phyloP scores from a whole-genome alignment of 2,329 filamentous ascomycete species.

The Aspergillus aculeatinus region DNA sequence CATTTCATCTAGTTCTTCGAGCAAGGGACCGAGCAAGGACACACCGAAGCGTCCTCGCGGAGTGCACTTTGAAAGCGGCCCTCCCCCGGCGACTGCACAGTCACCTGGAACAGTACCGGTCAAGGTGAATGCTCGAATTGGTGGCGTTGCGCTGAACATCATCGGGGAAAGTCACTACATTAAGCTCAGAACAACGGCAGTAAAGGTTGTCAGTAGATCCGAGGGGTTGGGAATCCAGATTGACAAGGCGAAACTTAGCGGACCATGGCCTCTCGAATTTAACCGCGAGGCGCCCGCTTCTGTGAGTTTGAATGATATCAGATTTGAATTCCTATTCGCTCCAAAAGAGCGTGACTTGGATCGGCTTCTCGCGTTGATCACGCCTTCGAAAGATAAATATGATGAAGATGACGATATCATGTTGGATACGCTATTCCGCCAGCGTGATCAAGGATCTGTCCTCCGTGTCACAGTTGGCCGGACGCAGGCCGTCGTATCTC shows the following conservation, averaged over 20 bases:
- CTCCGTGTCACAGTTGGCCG: conserved; percentile 68
- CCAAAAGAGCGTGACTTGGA: conserved; percentile 81
- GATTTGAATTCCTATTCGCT: conserved; percentile 68
- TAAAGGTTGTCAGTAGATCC: conserved; percentile 76
- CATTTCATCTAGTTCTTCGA: conserved; percentile 69
- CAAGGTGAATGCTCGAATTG: conserved; percentile 75
- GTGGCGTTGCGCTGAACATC: conserved; percentile 73
- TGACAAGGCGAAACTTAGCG: conserved; percentile 70
- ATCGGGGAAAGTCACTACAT: conserved; percentile 74
- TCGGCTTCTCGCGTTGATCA: conserved; percentile 78
- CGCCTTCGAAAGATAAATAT: conserved; percentile 87
- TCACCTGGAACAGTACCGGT: conserved; percentile 26
- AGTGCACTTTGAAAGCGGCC: conserved; percentile 57
- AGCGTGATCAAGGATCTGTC: conserved; percentile 82
- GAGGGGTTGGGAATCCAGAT: conserved; percentile 71
- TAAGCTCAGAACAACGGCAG: conserved; percentile 71
- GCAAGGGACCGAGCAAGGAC: conserved; percentile 36
- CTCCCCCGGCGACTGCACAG: conserved; percentile 28
- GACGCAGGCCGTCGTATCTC: conserved; percentile 62
- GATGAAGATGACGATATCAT: conserved; percentile 90
- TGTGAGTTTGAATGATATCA: conserved; percentile 64
- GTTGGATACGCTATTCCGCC: conserved; percentile 83
- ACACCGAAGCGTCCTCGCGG: conserved; percentile 43
- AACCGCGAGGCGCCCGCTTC: conserved; percentile 55
- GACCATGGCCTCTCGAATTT: conserved; percentile 62